phyloP scores from a whole-genome alignment of 352 stramenopile species.

The Bremia lactucae region DNA sequence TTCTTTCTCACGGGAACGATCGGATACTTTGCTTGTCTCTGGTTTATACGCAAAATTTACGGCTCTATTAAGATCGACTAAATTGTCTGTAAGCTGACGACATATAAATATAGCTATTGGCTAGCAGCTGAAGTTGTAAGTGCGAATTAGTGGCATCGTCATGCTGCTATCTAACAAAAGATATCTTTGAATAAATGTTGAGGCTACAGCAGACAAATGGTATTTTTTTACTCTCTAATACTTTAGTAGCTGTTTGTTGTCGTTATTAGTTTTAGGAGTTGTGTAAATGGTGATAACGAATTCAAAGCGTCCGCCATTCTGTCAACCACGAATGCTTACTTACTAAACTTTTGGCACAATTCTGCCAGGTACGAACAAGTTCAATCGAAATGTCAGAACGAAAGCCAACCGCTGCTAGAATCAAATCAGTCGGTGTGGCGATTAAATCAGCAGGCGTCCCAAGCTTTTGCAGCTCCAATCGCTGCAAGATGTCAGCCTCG shows the following conservation, averaged over 20 bases:
- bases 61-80: constrained; percentile 91
- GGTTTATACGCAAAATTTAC: constrained; percentile 99
- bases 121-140: not conserved
- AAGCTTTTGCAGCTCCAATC: constrained; percentile 66
- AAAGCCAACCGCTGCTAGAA: constrained; percentile 28
- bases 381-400: constrained; percentile 19
- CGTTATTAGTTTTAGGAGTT: not conserved
- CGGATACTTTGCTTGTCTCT: constrained; percentile 96
- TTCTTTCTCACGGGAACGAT: constrained; percentile 95
- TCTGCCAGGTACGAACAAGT: constrained; percentile 40
- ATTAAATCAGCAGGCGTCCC: constrained; percentile 70
- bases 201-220: no score
- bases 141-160: not conserved
- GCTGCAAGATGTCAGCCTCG: constrained; percentile 30
- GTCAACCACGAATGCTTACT: constrained; percentile 43
- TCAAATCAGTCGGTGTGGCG: constrained; percentile 55
- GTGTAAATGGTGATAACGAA: not conserved
- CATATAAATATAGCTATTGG: constrained; percentile 8
- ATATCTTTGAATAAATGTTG: no score
- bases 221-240: no score
- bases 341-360: constrained; percentile 28
- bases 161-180: no score
- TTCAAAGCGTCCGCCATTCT: constrained; percentile 71
- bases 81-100: constrained; percentile 15
- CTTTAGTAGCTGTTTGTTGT: not conserved